Base-by-base conservation (phyloP, 2,329 filamentous ascomycete genomes). In the Colletotrichum chlorophyti region DNA sequence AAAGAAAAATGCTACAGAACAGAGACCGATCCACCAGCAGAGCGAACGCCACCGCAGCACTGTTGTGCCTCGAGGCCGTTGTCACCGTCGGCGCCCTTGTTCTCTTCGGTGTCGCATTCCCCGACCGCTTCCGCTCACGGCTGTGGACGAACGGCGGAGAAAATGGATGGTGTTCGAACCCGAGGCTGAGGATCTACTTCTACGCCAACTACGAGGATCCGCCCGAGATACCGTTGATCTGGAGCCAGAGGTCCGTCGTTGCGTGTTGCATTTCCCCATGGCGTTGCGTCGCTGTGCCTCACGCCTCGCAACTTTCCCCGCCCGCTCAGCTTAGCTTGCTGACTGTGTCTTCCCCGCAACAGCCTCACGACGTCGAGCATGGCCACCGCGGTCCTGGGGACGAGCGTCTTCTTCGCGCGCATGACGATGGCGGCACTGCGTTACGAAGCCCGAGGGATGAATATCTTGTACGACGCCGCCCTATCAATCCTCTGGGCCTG, bases 121-220 rank as follows among this genome's bases (percentile, higher is more conserved):
- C 67, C 2, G 58, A 64, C 5, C 49, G 55, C 8, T 66, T 66
- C 38, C 62, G 68, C 27, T 63, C 64, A 10, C 59, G 58, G 27
- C 61, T 70, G 5, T 69, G 68, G 67, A 64, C 65, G 17, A 66
- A 70, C 23, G 68, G 68, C 11, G 66, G 66, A 26, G 65, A 62
- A 19, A 51, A 67, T n/a, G 66, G 67, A 12, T 72, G 65, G 65
- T 71, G 66, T 58, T 72, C 68, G 31, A 67, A 69, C 31, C 70
- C 68, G 4, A 66, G 66, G 3, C 26, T 64, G 32, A 57, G 68
- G 35, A 68, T 69, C 6, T 71, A 69, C 53, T 70, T 61, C 45
- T 70, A 69, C 15, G 68, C 70, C 24, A 70, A 71, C 62, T 61
- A 68, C 23, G 58, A 61, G n/a, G 67, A 70, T 32, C 65, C 63